phyloP scores from a whole-genome alignment of 148 eudicot genomes.

The Rheum nobile region DNA sequence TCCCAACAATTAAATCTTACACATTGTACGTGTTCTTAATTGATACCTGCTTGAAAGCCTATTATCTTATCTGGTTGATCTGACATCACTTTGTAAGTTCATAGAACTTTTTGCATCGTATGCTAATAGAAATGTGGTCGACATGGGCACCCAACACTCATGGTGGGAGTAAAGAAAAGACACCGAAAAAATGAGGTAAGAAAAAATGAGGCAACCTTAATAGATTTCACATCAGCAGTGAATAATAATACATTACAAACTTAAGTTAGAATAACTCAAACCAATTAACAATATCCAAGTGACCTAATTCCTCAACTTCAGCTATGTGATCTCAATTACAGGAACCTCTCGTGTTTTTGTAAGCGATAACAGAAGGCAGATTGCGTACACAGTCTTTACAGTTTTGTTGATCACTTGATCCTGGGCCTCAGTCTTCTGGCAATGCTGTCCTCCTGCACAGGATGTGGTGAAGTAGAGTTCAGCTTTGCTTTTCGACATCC shows the following conservation, averaged over 20 bases:
- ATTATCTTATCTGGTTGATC: not conserved
- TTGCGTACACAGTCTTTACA: not conserved
- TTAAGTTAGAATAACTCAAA: not conserved
- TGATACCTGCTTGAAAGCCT: not conserved
- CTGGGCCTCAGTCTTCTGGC: constrained; percentile 5
- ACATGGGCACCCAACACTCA: not conserved
- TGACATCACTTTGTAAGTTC: not conserved
- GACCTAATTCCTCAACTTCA: not conserved
- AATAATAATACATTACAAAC: not conserved
- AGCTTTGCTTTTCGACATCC: not conserved
- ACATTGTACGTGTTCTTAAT: not conserved
- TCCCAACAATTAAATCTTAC: not conserved
- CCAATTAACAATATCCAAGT: not conserved
- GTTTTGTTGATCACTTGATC: not conserved
- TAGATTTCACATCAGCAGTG: not conserved
- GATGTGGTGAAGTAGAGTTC: not conserved
- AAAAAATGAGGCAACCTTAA: too few species aligned
- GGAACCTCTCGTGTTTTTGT: not conserved
- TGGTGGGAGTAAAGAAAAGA: not conserved
- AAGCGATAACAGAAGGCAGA: not conserved
- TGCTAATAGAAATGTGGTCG: not conserved
- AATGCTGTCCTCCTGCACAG: constrained; percentile 6
- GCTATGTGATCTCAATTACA: not conserved
- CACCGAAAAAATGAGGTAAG: not conserved
- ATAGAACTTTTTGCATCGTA: not conserved